Evolutionary conservation across 176 grass and related monocot genomes (phyloP), one percentile per base, ranked within the genome.

Genomic region (Aegilops sharonensis): DNA sequence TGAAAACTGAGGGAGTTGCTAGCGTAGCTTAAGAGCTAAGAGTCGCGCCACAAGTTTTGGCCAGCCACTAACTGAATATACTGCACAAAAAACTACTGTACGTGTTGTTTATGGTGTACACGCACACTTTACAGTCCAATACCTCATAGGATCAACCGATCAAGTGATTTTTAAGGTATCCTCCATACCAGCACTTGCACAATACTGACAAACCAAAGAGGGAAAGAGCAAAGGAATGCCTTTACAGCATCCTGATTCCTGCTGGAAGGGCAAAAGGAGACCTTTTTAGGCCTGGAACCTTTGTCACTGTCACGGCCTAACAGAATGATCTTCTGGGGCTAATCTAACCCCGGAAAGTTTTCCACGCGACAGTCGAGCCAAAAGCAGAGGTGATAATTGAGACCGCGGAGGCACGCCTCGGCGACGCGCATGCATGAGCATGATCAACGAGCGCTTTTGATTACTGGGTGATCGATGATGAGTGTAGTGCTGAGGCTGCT

Each of bases 201-300:
- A 31, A 64, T 66, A n/a, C 67, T 34, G 77, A 47, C 77, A 60
- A 23, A 5, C 64, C 21, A 52, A 64, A 42, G 17, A 14, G 4
- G 30, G 31, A 10, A 5, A 64, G 15, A 47, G 35, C 47, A 25
- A 8, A 61, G 32, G 52, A 30, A 23, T 72, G 39, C 5, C 69
- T 72, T 72, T 72, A 42, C 68, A 72, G 2, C 69, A 12, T 24
- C 37, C 37, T 4, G 11, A 13, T 20, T 42, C 70, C 20, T 27
- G 10, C n/a, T 56, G 73, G 84, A 11, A 6, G 64, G 69, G 68
- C 2, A 25, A 50, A 87, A 63, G 15, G 39, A 9, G 8, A 8
- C 45, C 80, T 90, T 85, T 87, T 56, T 6, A 24, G 48, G 29
- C 60, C 60, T 84, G 76, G 68, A 64, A 76, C 76, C 68, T 52